Conservation (phyloP, 176 grass and related monocot species). For the Aegilops speltoides region DNA sequence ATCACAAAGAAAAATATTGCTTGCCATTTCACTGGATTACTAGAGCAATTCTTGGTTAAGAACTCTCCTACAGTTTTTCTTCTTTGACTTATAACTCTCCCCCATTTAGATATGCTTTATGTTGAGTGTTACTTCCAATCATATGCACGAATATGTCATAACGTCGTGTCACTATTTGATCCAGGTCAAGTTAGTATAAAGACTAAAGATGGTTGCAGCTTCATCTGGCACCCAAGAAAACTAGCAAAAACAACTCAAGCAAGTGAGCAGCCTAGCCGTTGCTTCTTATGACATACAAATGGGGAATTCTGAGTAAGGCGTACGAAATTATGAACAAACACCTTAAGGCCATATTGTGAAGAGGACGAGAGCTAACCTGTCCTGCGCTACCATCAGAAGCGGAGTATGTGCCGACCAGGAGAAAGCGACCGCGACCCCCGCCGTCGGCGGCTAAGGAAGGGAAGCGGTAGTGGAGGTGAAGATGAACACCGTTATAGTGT, state of each 20-base stretch:
- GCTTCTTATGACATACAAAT: neutral
- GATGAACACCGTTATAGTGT: neutral
- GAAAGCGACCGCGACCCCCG: neutral
- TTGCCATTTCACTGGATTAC: no score
- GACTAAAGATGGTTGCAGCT: neutral
- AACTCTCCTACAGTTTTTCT: neutral
- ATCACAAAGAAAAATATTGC: no score
- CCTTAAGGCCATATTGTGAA: neutral
- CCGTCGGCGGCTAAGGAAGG: neutral
- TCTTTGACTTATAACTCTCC: no score
- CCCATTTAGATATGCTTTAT: no score
- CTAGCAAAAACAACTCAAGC: neutral
- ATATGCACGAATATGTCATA: neutral
- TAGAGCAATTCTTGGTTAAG: neutral
- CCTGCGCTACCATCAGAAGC: slow-evolving; percentile 11
- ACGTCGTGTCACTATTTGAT: neutral
- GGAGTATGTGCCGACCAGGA: slow-evolving; percentile 22
- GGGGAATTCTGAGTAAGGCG: neutral
- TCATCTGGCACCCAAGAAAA: neutral
- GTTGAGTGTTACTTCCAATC: neutral
- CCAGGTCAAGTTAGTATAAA: neutral
- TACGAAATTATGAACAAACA: neutral
- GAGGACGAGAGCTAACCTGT: slow-evolving; percentile 17
- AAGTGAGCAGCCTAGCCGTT: neutral
- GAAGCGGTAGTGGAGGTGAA: neutral